Percentiles rank a stretch among this genome's conserved stretches.
These are phyloP conservation scores for Cucurbitaria berberidis DNA, from an alignment of 2,329 filamentous ascomycete species.

Conservation along the genomic window DNA sequence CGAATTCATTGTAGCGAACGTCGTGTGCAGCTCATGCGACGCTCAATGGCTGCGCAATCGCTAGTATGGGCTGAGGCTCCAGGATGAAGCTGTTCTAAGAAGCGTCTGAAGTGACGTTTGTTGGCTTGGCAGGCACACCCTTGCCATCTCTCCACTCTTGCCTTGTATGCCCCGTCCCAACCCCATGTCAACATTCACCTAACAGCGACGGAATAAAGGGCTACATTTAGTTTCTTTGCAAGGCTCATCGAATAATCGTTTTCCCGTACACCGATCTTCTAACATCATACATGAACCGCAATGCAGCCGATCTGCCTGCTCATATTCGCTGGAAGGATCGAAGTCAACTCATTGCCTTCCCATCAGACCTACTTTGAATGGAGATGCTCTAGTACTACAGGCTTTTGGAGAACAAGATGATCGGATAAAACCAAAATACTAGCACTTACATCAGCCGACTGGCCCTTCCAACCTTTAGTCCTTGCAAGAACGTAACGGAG, in stretches of 20 bases:
- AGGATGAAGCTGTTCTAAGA: neutral
- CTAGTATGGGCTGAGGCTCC: constrained; percentile 10
- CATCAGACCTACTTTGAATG: too few species aligned
- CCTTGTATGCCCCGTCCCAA: too few species aligned
- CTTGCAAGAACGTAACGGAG: too few species aligned
- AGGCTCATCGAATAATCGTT: neutral
- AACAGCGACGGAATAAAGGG: neutral
- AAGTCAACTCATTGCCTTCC: too few species aligned
- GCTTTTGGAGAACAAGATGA: too few species aligned
- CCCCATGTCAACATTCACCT: neutral
- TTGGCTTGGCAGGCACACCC: constrained; percentile 8
- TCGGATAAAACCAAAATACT: too few species aligned
- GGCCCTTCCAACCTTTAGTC: too few species aligned
- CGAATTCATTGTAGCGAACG: constrained; percentile 31
- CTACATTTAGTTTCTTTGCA: neutral
- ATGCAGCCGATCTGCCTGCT: neutral
- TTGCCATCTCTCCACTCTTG: neutral
- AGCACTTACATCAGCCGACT: too few species aligned
- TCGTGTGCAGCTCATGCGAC: constrained; percentile 24
- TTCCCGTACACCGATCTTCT: neutral
- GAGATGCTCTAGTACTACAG: too few species aligned
- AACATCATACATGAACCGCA: neutral
- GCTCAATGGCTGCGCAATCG: constrained; percentile 28
- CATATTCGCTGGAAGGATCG: neutral
- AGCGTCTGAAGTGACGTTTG: constrained; percentile 7